Percentiles rank a stretch among this genome's conserved stretches.
phyloP scores from a whole-genome alignment of 495 filamentous ascomycete genomes.

The Hypoxylon fuscum region DNA sequence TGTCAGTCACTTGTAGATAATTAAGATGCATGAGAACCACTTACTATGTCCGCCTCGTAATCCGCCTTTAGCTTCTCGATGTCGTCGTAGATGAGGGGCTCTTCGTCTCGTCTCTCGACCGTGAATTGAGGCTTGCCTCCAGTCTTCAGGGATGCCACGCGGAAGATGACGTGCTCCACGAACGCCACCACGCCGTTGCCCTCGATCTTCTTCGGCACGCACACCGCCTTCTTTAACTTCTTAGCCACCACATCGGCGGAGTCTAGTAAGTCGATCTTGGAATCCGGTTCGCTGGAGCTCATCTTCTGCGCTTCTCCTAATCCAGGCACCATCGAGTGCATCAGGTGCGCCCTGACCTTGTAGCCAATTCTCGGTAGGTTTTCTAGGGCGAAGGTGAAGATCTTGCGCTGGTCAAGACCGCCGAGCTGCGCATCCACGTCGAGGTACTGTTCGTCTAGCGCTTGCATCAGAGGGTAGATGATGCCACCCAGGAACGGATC shows the following conservation, averaged over 20 bases:
- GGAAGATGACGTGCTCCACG: slow-evolving; percentile 86
- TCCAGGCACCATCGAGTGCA: slow-evolving; percentile 92
- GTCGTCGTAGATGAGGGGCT: slow-evolving; percentile 78
- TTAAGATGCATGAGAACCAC: slow-evolving; percentile 34
- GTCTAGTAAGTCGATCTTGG: slow-evolving; percentile 93
- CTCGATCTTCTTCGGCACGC: slow-evolving; percentile 76
- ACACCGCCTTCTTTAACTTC: slow-evolving; percentile 86
- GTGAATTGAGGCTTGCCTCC: slow-evolving; percentile 57
- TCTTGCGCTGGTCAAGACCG: slow-evolving; percentile 87
- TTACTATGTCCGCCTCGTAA: slow-evolving; percentile 80
- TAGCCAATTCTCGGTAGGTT: slow-evolving; percentile 76
- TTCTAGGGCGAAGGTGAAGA: slow-evolving; percentile 84
- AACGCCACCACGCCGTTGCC: slow-evolving; percentile 87
- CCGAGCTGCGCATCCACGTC: slow-evolving; percentile 84
- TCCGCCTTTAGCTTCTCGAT: slow-evolving; percentile 78
- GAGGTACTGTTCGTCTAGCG: slow-evolving; percentile 90
- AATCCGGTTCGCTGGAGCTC: slow-evolving; percentile 68
- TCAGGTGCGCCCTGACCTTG: slow-evolving; percentile 78
- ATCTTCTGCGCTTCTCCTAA: slow-evolving; percentile 79
- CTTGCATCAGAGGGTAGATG: slow-evolving; percentile 90
- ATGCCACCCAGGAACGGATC: slow-evolving; percentile 80
- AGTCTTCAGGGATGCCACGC: slow-evolving; percentile 62
- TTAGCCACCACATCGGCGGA: slow-evolving; percentile 70
- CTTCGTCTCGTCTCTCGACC: slow-evolving; percentile 70
- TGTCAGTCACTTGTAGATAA: slow-evolving; percentile 24